Evolutionary conservation across 345 rosid genomes (phyloP), one percentile per base, ranked within the genome.

Genomic region (Dimocarpus longan): DNA sequence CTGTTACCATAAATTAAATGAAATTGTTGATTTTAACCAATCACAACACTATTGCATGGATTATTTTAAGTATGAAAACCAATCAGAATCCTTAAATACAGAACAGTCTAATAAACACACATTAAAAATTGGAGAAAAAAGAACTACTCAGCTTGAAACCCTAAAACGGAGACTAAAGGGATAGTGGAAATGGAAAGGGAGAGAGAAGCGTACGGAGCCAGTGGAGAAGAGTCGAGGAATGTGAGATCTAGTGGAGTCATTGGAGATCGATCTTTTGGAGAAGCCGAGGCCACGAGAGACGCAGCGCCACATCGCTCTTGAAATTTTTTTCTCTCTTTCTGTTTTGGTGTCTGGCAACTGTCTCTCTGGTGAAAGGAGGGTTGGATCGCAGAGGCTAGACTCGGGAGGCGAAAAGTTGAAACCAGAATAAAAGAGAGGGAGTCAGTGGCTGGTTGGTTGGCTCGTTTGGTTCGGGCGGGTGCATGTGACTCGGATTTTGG

Each of bases 261-360:
- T 75, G 62, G 86, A 71, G 78, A 88, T 79, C 46, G 95, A 86
- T 83, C 90, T 69, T 81, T 76, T 84, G 1, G 90, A 85, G 73
- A 79, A 80, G 69, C 97, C 89, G 84, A 96, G 91, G 87, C 93
- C 84, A 80, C 95, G 99, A 85, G 97, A 90, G 71, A 93, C 93
- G 88, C 94, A 94, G 85, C 99, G 99, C 99, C 99, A 96, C 99
- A 96, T 96, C 87, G 78, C 85, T 80, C 73, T 46, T 6, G 10
- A 11, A 46, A 12, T 44, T 50, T 42, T 40, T 13, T 32, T 32
- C 37, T 3, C 37, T 32, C 37, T 32, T 32, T 64, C 44, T 42
- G n/a, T 9, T 46, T 46, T 11, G 12, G 52, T 46, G 52, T 15
- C n/a, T n/a, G 11, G 8, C 48, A 39, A 50, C 52, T 46, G 5